Evolutionary conservation across 257 asterid genomes (phyloP).

Genomic region (Buddleja alternifolia): DNA sequence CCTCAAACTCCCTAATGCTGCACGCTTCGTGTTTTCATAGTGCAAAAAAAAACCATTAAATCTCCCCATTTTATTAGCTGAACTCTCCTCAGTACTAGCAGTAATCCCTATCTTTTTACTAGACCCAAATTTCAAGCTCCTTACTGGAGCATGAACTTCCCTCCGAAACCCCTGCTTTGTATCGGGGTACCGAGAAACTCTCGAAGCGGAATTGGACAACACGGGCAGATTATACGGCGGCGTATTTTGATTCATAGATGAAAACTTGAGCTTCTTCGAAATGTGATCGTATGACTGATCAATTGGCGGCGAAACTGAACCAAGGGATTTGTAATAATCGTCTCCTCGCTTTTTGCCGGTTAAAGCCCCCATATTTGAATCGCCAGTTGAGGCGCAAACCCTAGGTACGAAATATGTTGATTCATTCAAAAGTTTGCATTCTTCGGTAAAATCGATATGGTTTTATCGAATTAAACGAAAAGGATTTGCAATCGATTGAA

Average conservation of each 20-base stretch:
- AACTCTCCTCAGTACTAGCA: conserved; percentile 20
- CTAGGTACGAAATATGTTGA: conserved; percentile 14
- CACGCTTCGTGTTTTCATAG: conserved; percentile 11
- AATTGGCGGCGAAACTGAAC: conserved; percentile 26
- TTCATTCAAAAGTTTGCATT: conserved; percentile 25
- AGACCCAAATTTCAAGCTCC: conserved; percentile 33
- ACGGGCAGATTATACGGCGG: conserved; percentile 11
- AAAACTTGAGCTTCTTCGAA: conserved; percentile 50
- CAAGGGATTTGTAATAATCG: conserved; percentile 37
- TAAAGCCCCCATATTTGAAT: conserved; percentile 58
- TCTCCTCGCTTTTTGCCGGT: conserved; percentile 55
- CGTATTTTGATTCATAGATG: conserved; percentile 26
- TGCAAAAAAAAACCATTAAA: not conserved
- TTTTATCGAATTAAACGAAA: conserved; percentile 15
- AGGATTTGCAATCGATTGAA: not conserved
- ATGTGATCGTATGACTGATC: conserved; percentile 37
- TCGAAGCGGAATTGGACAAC: conserved; percentile 1
- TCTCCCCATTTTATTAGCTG: conserved; percentile 43
- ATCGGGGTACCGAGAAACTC: conserved; percentile 49
- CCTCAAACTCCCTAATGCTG: conserved; percentile 38
- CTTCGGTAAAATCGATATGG: not conserved
- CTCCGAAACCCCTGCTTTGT: conserved; percentile 33
- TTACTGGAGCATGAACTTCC: conserved; percentile 70
- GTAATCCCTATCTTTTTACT: conserved; percentile 22
- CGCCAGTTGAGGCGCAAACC: conserved; percentile 19